Base-by-base conservation (phyloP, 148 eudicot species). In the Dianthus caryophyllus region DNA sequence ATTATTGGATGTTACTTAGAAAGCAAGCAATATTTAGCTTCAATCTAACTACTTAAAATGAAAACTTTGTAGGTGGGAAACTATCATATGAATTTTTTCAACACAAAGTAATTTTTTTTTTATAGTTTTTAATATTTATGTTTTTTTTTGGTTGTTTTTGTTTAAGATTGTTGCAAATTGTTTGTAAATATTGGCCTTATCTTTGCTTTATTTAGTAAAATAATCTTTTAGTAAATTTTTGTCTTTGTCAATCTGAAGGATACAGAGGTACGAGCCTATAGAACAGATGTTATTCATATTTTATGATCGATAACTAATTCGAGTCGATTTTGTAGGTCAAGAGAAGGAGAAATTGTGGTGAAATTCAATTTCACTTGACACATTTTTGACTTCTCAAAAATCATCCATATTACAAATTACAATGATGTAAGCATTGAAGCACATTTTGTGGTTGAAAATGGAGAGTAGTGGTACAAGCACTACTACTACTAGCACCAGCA, bases 401-500 rank as follows among this genome's bases (percentile, higher is more conserved):
- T 63, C 52, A 75, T 36, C 8, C 33, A 58, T 46, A 38, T 3
- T n/a, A n/a, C n/a, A n/a, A n/a, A n/a, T n/a, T n/a, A 0, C 5
- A 21, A 60, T 65, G 71, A 38, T 36, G 47, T 67, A 15, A 61
- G 46, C n/a, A n/a, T n/a, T n/a, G n/a, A 54, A 17, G 27, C 27
- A n/a, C 59, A 3, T 44, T 39, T 55, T 33, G 53, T 33, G 55
- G 67, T 38, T 18, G 70, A 36, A 70, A 59, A 80, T 81, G 88
- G 87, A 83, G 77, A 77, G 70, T 43, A 77, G 70, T 43, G 76
- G 72, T 50, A 72, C 77, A 5, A 65, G 71, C 70, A 72, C 46
- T 52, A 61, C 18, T 48, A 33, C 50, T n/a, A n/a, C n/a, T n/a
- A n/a, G n/a, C n/a, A n/a, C n/a, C n/a, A n/a, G n/a, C 60, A 65